These are phyloP conservation scores for Paralagenidium karlingii DNA, from an alignment of 352 stramenopile species.

Conservation along the genomic window DNA sequence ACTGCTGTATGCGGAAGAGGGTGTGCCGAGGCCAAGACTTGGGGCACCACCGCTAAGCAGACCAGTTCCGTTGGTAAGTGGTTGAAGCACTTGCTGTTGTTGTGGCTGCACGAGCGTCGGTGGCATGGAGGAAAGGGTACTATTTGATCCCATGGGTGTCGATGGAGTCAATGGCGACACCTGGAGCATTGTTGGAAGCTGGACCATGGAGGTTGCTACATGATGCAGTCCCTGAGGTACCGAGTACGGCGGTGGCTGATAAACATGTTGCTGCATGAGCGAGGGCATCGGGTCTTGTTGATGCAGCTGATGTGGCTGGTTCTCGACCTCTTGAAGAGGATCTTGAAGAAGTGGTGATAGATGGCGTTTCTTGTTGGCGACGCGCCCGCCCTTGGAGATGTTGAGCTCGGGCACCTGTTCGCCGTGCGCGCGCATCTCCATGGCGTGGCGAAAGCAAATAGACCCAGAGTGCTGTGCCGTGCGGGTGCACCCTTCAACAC, in stretches of 20 bases:
- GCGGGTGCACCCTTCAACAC: conserved; percentile 68
- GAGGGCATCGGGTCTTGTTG: conserved; percentile 13
- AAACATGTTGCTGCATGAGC: not conserved
- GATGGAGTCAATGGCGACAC: too few species aligned
- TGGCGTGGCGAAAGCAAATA: conserved; percentile 66
- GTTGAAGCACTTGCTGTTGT: too few species aligned
- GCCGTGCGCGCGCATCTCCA: conserved; percentile 56
- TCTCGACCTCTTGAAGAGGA: conserved; percentile 36
- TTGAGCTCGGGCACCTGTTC: conserved; percentile 62
- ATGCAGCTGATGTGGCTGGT: conserved; percentile 16
- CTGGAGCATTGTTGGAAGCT: too few species aligned
- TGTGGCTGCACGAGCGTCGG: too few species aligned
- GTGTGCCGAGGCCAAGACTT: too few species aligned
- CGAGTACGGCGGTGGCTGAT: too few species aligned
- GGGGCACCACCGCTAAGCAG: not conserved
- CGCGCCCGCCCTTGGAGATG: conserved; percentile 56
- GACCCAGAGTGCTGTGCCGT: conserved; percentile 65
- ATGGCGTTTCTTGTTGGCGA: conserved; percentile 65
- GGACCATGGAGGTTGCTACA: too few species aligned
- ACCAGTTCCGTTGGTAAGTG: conserved; percentile 1
- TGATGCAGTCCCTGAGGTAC: too few species aligned
- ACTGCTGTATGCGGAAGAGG: too few species aligned
- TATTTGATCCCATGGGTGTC: too few species aligned
- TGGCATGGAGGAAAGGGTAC: conserved; percentile 8
- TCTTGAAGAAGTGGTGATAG: conserved; percentile 62